Evolutionary conservation across 306 rosid species (phyloP), one percentile per base, ranked within the genome.

Genomic region (Spatholobus suberectus): DNA sequence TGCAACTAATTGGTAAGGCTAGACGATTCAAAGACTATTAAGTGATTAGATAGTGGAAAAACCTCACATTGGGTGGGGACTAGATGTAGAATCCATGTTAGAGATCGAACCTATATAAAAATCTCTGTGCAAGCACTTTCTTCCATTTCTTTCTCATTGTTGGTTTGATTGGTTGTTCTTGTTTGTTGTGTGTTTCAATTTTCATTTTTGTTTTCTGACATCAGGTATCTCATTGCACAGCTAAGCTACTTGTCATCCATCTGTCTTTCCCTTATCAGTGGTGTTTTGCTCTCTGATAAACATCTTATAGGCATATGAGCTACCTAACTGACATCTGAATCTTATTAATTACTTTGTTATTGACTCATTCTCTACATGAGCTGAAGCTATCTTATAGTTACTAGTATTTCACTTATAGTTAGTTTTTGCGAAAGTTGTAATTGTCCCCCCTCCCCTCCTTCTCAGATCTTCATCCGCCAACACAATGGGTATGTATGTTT

Each of bases 281-380:
- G 8, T 55, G 24, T 57, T 75, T 75, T 21, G 12, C 2, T 47
- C 67, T 54, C 51, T 55, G 9, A 23, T 75, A 37, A 35, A 75
- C 47, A 55, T 75, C 52, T 1, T 21, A 52, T 20, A 35, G 14
- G 67, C 40, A 20, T 7, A 55, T 23, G 49, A 52, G 49, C 66
- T 73, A 73, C 78, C 65, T 34, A 17, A 52, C 26, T 73, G 17
- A 52, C 47, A 52, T 74, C 35, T 54, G 18, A 55, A 57, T 17
- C 27, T 74, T 20, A 8, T 35, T 37, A 57, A 7, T 38, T 8
- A 27, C 15, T 46, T 54, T 55, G 9, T 12, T 13, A 54, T 21
- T 38, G 8, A 6, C 52, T 54, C 20, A 55, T 54, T 35, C 51
- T 12, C 79, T 21, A 21, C 14, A 54, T 20, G 35, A 74, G 51